phyloP scores from a whole-genome alignment of 2,329 filamentous ascomycete species.

The Cordyceps fumosorosea region DNA sequence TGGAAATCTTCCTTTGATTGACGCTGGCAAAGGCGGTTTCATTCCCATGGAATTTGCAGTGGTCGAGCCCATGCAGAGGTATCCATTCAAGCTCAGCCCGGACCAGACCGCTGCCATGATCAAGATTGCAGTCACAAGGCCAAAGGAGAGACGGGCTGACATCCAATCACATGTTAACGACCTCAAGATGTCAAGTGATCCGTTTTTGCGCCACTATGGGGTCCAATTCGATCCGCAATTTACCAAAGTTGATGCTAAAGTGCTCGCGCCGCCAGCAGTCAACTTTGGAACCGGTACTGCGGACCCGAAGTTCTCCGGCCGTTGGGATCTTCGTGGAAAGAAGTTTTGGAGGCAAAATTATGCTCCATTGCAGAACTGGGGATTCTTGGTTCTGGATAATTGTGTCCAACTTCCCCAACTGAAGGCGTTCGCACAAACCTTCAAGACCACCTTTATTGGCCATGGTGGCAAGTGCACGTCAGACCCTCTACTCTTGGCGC shows the following conservation, averaged over 20 bases:
- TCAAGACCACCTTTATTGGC: slow-evolving; percentile 38
- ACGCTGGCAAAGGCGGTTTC: slow-evolving; percentile 45
- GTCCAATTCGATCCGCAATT: slow-evolving; percentile 61
- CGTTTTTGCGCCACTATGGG: slow-evolving; percentile 65
- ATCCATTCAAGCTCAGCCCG: slow-evolving; percentile 54
- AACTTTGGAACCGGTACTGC: slow-evolving; percentile 53
- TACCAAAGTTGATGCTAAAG: slow-evolving; percentile 59
- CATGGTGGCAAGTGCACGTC: slow-evolving; percentile 42
- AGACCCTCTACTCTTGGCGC: slow-evolving; percentile 29
- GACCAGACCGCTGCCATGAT: slow-evolving; percentile 80
- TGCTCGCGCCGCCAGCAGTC: slow-evolving; percentile 66
- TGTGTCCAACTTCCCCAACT: slow-evolving; percentile 36
- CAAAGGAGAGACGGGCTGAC: slow-evolving; percentile 57
- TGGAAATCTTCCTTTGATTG: slow-evolving; percentile 48
- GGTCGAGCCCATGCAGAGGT: slow-evolving; percentile 50
- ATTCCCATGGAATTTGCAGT: slow-evolving; percentile 58
- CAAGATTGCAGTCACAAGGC: slow-evolving; percentile 80
- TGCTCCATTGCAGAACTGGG: slow-evolving; percentile 64
- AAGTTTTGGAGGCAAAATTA: slow-evolving; percentile 63
- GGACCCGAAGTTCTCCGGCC: slow-evolving; percentile 61
- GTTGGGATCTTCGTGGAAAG: slow-evolving; percentile 82
- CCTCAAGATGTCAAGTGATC: slow-evolving; percentile 63
- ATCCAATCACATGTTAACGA: slow-evolving; percentile 53
- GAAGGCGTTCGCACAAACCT: slow-evolving; percentile 31
- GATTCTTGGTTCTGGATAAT: slow-evolving; percentile 59